These are phyloP conservation scores for Coriolopsis trogii DNA, from an alignment of 1,284 basidiomycete genomes.

Conservation along the genomic window DNA sequence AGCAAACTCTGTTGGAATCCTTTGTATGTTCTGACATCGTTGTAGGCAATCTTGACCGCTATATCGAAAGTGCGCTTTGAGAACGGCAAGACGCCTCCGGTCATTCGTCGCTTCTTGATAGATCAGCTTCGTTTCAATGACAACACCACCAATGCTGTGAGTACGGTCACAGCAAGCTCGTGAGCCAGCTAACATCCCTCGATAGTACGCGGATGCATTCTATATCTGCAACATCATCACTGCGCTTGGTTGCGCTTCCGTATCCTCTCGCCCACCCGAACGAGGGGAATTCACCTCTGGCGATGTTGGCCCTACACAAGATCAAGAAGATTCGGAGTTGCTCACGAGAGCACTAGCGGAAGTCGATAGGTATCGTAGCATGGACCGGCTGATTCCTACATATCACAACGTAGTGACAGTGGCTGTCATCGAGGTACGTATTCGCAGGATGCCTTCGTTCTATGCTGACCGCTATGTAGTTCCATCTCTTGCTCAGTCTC, in stretches of 20 bases:
- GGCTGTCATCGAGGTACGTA: conserved; percentile 81
- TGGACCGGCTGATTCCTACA: conserved; percentile 95
- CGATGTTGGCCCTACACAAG: conserved; percentile 66
- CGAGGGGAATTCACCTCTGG: conserved; percentile 74
- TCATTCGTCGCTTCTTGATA: conserved; percentile 90
- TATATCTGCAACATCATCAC: conserved; percentile 91
- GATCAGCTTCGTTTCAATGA: conserved; percentile 94
- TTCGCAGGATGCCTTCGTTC: not conserved
- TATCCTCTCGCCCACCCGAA: conserved; percentile 76
- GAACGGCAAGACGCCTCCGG: conserved; percentile 82
- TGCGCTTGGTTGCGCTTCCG: conserved; percentile 76
- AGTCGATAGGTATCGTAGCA: conserved; percentile 90
- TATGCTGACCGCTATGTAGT: conserved; percentile 48
- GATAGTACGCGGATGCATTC: conserved; percentile 86
- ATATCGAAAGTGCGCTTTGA: conserved; percentile 87
- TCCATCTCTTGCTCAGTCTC: conserved; percentile 79
- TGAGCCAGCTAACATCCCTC: conserved; percentile 15
- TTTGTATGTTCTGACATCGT: conserved; percentile 5
- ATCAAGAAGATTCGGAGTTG: conserved; percentile 65
- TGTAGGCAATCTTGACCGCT: conserved; percentile 75
- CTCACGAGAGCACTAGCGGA: conserved; percentile 76
- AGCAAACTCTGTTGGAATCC: not conserved
- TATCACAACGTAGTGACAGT: conserved; percentile 93
- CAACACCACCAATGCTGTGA: conserved; percentile 87
- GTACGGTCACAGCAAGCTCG: conserved; percentile 31